Conservation (phyloP, 148 eudicot species). For the Rhododendron kiyosumense region DNA sequence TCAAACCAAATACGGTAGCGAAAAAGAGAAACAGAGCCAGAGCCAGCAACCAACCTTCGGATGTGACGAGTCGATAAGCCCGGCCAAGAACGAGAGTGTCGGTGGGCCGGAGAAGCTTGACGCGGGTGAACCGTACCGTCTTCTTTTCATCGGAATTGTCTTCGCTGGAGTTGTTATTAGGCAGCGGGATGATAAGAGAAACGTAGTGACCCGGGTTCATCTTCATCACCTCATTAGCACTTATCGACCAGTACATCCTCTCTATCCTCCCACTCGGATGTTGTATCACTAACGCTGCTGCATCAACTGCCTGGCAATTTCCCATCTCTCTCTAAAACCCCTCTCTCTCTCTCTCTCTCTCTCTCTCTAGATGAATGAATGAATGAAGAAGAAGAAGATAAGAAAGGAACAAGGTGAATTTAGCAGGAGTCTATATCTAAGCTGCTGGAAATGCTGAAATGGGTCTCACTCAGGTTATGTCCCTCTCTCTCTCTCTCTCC, state of each 20-base stretch:
- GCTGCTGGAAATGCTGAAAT: slow-evolving; percentile 7
- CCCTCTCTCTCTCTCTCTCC: background rate
- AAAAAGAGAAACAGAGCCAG: background rate
- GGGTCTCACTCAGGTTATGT: slow-evolving; percentile 13
- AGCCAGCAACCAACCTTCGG: slow-evolving; percentile 53
- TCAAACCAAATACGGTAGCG: background rate
- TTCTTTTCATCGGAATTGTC: slow-evolving; percentile 30
- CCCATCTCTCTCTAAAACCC: slow-evolving; percentile 50
- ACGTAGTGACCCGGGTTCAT: slow-evolving; percentile 88
- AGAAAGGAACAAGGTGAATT: background rate
- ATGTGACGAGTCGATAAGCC: slow-evolving; percentile 82
- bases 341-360: slow-evolving; percentile 1
- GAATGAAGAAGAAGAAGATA: background rate
- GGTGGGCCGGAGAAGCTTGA: slow-evolving; percentile 81
- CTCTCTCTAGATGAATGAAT: slow-evolving; percentile 1
- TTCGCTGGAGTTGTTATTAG: slow-evolving; percentile 16
- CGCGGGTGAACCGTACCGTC: slow-evolving; percentile 64
- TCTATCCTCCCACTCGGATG: slow-evolving; percentile 79
- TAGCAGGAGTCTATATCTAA: slow-evolving; percentile 16
- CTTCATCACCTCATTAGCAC: slow-evolving; percentile 71
- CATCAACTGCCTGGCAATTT: slow-evolving; percentile 97
- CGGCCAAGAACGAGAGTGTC: slow-evolving; percentile 82
- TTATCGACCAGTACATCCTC: slow-evolving; percentile 67
- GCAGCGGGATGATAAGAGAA: slow-evolving; percentile 78
- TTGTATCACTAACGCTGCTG: slow-evolving; percentile 89